These are phyloP conservation scores for Trichoderma erinaceum DNA, from an alignment of 495 filamentous ascomycete species.

Conservation along the genomic window DNA sequence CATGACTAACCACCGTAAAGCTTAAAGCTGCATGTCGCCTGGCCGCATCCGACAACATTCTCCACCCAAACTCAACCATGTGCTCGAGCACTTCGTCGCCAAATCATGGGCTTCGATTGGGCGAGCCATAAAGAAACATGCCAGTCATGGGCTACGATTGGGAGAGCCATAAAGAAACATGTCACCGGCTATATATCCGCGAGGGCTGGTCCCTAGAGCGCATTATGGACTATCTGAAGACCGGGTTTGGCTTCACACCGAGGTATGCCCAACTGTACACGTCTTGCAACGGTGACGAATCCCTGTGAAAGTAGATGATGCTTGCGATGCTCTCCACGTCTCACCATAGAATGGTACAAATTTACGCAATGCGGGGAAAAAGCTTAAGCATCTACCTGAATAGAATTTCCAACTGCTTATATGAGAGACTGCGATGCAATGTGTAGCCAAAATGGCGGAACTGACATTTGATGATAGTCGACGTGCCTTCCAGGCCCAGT, in stretches of 20 bases:
- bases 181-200: conserved; percentile 66
- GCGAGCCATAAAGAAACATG: conserved; percentile 61
- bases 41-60: neutral
- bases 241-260: conserved; percentile 55
- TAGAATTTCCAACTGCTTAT: no score
- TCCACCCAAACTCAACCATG: neutral
- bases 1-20: no score
- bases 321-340: no score
- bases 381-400: no score
- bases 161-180: conserved; percentile 62
- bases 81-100: no score
- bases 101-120: conserved; percentile 60
- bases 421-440: no score
- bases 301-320: neutral
- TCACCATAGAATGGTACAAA: no score
- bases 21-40: no score
- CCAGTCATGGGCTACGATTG: conserved; percentile 70
- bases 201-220: conserved; percentile 64
- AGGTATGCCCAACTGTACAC: conserved; percentile 45
- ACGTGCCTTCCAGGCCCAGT: conserved; percentile 65
- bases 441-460: neutral
- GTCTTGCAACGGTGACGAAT: neutral
- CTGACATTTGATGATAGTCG: conserved; percentile 44
- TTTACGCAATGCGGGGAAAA: no score
- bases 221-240: conserved; percentile 57